A percentile compares a stretch with the other conserved stretches of the same genome.
These are phyloP conservation scores for Ogataea thermomethanolica DNA, from an alignment of 805 yeast species.

Conservation along the genomic window DNA sequence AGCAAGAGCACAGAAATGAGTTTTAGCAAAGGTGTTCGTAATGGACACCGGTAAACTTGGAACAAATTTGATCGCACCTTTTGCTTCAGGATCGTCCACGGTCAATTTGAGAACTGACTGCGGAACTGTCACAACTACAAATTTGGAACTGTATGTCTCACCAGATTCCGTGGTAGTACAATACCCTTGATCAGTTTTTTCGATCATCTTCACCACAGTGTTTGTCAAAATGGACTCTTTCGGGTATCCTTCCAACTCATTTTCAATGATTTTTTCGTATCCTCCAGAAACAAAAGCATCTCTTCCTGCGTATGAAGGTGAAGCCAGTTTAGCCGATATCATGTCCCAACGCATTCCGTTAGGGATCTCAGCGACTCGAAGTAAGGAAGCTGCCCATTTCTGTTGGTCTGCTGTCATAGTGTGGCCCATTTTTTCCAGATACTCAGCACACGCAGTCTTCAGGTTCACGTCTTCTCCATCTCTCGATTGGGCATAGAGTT, in stretches of 20 bases:
- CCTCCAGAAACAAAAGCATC: conserved; percentile 30
- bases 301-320: conserved; percentile 30
- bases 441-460: conserved; percentile 26
- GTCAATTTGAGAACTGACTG: conserved; percentile 42
- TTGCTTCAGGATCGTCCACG: conserved; percentile 19
- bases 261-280: conserved; percentile 28
- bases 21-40: conserved; percentile 26
- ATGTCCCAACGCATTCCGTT: conserved; percentile 32
- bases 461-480: conserved; percentile 24
- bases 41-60: conserved; percentile 38
- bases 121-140: conserved; percentile 49
- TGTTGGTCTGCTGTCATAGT: conserved; percentile 26
- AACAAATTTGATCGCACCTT: conserved; percentile 28
- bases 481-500: conserved; percentile 25
- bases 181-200: conserved; percentile 18
- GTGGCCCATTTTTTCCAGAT: conserved; percentile 18
- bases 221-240: conserved; percentile 18
- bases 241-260: conserved; percentile 28
- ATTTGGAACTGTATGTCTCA: conserved; percentile 25
- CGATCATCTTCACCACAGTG: conserved; percentile 28
- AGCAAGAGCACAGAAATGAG: conserved; percentile 39
- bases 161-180: conserved; percentile 21
- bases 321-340: conserved; percentile 26
- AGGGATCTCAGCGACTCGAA: conserved; percentile 29
- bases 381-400: conserved; percentile 28